Evolutionary conservation across 1,284 basidiomycete species (phyloP), one percentile per base, ranked within the genome.

Genomic region (Melampsora americana): DNA sequence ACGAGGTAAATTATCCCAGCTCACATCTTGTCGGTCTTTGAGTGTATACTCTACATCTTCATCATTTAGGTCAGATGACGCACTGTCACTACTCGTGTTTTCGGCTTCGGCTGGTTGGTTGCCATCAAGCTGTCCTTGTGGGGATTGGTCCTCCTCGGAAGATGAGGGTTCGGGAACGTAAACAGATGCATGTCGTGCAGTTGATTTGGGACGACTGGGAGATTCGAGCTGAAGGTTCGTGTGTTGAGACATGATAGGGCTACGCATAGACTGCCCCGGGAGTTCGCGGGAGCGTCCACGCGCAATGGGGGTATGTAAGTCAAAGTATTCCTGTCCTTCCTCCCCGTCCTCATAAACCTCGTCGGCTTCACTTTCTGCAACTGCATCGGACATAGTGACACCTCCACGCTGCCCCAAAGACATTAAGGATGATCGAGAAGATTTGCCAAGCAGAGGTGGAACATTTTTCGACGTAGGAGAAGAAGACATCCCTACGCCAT

Each of bases 21-120:
- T 81, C 75, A 95, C 90, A 62, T 96, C 97, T 83, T 99, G 96
- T 39, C 96, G 89, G 80, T 98, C 95, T 84, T 92, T 94, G 79
- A 99, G 85, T 0, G 95, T 99, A 80, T 98, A 86, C 66, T 86
- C 93, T 50, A 92, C 92, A 80, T 97, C 93, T 46, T 89, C 89
- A n/a, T 89, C 89, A 32, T 79, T 77, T 0, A 61, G 71, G 9
- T 48, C 66, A 32, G 73, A 69, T 32, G 72, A 42, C 23, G 50
- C 39, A 59, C 23, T 59, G 28, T 59, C 53, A 28, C 23, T 59
- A 23, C 23, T 28, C n/a, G 9, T 5, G n/a, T 69, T 48, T 28
- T 64, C 53, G 4, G 28, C 56, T 53, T n/a, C 48, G 12, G 74
- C 28, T 39, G 39, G 30, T 30, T 61, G 48, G 35, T 76, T 23